Evolutionary conservation across 129 eudicot species (phyloP), one percentile per base, ranked within the genome.

Genomic region (Chrysanthemum lavandulifolium): DNA sequence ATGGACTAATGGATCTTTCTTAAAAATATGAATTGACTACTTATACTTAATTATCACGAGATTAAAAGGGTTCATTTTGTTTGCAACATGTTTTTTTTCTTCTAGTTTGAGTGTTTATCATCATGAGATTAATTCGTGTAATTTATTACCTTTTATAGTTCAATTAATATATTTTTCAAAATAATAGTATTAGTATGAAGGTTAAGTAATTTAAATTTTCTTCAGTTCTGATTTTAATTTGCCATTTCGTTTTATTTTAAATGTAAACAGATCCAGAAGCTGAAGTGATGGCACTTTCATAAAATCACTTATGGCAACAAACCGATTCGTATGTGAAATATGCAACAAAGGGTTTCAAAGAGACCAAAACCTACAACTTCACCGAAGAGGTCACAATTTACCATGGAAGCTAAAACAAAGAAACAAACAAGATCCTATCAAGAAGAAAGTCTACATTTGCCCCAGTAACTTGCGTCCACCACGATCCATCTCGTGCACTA

Each of bases 361-460:
- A 54, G 98, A 92, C 83, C 98, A 92, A 73, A 92, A 92, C 75
- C 76, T 92, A 54, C 98, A 92, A 75, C 98, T 92, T 56, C 98
- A 92, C 71, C 69, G 98, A 5, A 82, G 98, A 83, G 98, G 98
- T 7, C 98, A 92, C 86, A 92, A 92, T 54, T 82, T 92, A 5
- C 98, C 98, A 21, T 92, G 98, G 98, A 92, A 92, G 73, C 86
- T 92, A 10, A 89, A 85, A 78, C 98, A 92, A 79, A 87, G 96
- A 54, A 69, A 78, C 43, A 85, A 81, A 68, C 82, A 78, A 71
- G 98, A 92, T 14, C 83, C 67, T 33, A 73, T 89, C 21, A 87
- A 75, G 71, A 89, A 89, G 79, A 92, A 92, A 73, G 98, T 92
- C 5, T 92, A 92, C 70, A 87, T 92, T 14, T 92, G 98, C 84